These are phyloP conservation scores for Lentinula detonsa DNA, from an alignment of 768 basidiomycete species.

Conservation along the genomic window DNA sequence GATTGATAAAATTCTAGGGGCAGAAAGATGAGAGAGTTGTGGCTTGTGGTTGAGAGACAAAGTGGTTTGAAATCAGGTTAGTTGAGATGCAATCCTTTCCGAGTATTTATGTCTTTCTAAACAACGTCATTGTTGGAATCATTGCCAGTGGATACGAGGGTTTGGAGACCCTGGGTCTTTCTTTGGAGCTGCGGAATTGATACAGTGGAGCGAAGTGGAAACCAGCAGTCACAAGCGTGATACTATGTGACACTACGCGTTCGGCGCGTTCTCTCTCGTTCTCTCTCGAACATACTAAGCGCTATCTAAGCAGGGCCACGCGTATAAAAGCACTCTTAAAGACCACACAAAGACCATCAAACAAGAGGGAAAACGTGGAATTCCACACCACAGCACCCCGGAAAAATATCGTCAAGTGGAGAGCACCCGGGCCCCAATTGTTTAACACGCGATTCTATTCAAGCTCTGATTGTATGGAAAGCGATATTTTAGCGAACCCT, in stretches of 20 bases:
- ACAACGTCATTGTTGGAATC: slow-evolving; percentile 1
- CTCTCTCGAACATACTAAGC: not conserved
- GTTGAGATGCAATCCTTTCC: not conserved
- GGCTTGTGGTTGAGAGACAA: not conserved
- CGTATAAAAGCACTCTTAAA: too few relatives aligned
- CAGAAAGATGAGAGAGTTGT: slow-evolving; percentile 5
- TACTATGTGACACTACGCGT: not conserved
- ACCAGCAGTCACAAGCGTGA: not conserved
- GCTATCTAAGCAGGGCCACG: too few relatives aligned
- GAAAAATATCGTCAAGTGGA: not conserved
- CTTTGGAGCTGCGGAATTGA: not conserved
- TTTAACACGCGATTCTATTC: not conserved
- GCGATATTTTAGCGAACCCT: not conserved
- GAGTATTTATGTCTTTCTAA: not conserved
- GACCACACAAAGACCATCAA: too few relatives aligned
- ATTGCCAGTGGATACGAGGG: not conserved
- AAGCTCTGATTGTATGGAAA: not conserved
- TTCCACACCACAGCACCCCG: too few relatives aligned
- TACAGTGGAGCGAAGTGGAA: not conserved
- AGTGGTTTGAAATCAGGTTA: not conserved
- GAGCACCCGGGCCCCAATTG: not conserved
- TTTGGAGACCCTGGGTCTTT: not conserved
- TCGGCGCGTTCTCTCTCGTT: not conserved
- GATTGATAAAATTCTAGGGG: not conserved
- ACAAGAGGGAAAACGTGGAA: too few relatives aligned